A percentile compares a stretch with the other conserved stretches of the same genome.
These are phyloP conservation scores for Quercus variabilis DNA, from an alignment of 306 rosid genomes.

Conservation along the genomic window DNA sequence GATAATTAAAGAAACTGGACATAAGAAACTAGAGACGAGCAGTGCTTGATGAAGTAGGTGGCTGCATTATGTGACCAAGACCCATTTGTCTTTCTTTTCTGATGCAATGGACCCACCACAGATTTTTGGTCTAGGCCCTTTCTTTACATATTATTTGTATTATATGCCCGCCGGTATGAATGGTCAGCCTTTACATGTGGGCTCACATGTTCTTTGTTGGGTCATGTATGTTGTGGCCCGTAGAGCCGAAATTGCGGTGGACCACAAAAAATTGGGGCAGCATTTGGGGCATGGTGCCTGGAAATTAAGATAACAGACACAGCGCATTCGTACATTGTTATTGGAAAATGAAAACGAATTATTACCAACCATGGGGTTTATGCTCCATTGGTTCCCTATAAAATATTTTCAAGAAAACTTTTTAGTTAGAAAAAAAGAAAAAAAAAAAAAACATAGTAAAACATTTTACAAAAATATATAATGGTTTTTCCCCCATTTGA, in stretches of 20 bases:
- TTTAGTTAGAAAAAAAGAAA: not conserved
- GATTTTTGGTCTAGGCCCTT: slow-evolving; percentile 18
- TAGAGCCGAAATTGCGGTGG: slow-evolving; percentile 17
- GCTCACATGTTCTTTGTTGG: slow-evolving; percentile 19
- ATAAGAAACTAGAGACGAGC: not conserved
- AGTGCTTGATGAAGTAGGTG: not conserved
- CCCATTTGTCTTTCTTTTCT: not conserved
- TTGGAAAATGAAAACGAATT: not conserved
- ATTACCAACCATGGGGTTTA: not conserved
- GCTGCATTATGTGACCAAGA: slow-evolving; percentile 7
- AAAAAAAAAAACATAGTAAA: no score
- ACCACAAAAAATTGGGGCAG: slow-evolving; percentile 6
- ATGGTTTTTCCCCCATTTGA: no score
- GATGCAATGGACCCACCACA: slow-evolving; percentile 7
- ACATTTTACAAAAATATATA: no score
- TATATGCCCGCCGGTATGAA: not conserved
- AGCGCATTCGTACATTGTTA: not conserved
- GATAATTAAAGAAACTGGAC: not conserved
- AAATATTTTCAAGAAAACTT: not conserved
- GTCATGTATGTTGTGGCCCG: slow-evolving; percentile 20
- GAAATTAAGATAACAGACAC: not conserved
- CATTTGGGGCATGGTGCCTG: not conserved
- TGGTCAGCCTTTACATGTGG: slow-evolving; percentile 25
- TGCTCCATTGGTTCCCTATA: no score
- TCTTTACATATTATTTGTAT: slow-evolving; percentile 14